phyloP scores from a whole-genome alignment of 2,329 filamentous ascomycete genomes.

The Niveomyces coronatus region DNA sequence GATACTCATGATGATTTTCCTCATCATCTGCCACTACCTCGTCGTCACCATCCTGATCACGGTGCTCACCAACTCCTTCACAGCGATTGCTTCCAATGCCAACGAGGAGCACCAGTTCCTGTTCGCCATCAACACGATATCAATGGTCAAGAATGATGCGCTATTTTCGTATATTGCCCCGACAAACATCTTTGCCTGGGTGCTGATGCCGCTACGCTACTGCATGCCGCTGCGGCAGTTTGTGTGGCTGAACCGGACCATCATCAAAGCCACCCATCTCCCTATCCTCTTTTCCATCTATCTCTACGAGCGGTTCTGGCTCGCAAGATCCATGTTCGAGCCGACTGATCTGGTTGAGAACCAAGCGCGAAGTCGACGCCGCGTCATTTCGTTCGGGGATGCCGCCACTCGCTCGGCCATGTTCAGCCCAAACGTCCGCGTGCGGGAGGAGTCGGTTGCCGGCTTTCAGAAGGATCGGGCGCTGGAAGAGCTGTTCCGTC shows the following conservation, averaged over 20 bases:
- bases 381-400: conserved; percentile 47
- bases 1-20: conserved; percentile 64
- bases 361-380: conserved; percentile 38
- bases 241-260: conserved; percentile 74
- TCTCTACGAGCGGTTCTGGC: conserved; percentile 70
- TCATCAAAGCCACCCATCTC: conserved; percentile 87
- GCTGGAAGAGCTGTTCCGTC: conserved; percentile 81
- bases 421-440: conserved; percentile 62
- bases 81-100: conserved; percentile 86
- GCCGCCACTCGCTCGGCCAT: conserved; percentile 46
- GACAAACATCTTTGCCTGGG: conserved; percentile 83
- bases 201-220: conserved; percentile 74
- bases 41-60: conserved; percentile 91
- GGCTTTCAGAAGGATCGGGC: conserved; percentile 85
- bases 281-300: conserved; percentile 82
- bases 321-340: conserved; percentile 68
- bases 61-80: conserved; percentile 93
- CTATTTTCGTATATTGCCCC: conserved; percentile 91
- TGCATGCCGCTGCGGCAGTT: conserved; percentile 71
- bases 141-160: conserved; percentile 96
- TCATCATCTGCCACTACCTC: conserved; percentile 92
- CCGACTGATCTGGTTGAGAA: conserved; percentile 79
- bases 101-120: conserved; percentile 88
- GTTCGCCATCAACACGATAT: conserved; percentile 94
- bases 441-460: conserved; percentile 77